These are phyloP conservation scores for Cerrena zonata DNA, from an alignment of 1,284 basidiomycete species.

Conservation along the genomic window DNA sequence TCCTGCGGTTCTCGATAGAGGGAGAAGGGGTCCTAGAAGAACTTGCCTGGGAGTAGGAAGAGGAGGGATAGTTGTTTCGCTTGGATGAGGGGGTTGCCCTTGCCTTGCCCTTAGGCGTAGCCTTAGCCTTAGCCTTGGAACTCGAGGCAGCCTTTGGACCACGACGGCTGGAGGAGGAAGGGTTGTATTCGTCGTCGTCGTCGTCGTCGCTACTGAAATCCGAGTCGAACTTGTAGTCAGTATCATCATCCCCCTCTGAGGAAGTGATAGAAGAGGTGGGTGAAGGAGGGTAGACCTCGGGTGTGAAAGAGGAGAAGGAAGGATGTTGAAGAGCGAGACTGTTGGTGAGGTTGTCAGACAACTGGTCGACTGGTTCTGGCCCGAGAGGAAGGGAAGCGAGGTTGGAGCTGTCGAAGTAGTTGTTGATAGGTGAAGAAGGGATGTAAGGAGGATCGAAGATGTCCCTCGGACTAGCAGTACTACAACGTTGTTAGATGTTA, in stretches of 20 bases:
- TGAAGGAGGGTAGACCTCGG: neutral
- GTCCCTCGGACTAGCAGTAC: no score
- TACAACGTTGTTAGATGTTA: no score
- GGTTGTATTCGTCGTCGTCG: slow-evolving; percentile 1
- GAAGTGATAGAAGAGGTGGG: neutral
- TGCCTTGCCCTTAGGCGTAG: no score
- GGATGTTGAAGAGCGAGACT: no score
- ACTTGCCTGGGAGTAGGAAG: neutral
- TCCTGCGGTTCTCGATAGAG: neutral
- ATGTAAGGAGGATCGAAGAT: no score
- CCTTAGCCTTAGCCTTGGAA: no score
- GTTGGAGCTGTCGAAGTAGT: neutral
- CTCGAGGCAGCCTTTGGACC: neutral
- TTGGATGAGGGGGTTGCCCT: neutral
- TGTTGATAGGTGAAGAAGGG: neutral
- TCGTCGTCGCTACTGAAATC: slow-evolving; percentile 2
- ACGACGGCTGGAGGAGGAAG: neutral
- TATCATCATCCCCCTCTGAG: neutral
- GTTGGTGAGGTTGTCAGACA: no score
- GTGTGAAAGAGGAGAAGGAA: neutral
- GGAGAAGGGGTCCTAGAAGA: neutral
- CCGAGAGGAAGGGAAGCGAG: neutral
- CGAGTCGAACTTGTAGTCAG: neutral
- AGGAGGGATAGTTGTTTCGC: neutral
- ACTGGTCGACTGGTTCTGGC: no score